Evolutionary conservation across 2,329 filamentous ascomycete genomes (phyloP).

Genomic region (Tolypocladium nubicola): DNA sequence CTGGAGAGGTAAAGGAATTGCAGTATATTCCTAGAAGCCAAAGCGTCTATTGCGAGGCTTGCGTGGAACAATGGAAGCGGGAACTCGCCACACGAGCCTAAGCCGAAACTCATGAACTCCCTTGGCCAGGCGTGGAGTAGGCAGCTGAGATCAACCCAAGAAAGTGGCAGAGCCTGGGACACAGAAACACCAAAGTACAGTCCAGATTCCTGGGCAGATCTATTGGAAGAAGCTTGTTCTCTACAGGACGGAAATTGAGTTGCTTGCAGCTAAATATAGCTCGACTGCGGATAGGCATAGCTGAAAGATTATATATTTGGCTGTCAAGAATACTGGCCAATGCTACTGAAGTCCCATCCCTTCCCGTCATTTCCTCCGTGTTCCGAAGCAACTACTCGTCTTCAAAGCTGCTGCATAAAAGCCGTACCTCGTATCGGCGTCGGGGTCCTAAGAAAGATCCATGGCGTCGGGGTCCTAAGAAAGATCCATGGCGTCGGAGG

Average conservation of each 20-base stretch:
- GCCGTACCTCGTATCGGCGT: too few species aligned
- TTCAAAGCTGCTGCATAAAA: too few species aligned
- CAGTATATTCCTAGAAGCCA: neutral
- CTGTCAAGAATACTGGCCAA: too few species aligned
- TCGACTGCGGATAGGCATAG: too few species aligned
- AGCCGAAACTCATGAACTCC: neutral
- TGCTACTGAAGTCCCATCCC: too few species aligned
- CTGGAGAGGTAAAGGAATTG: neutral
- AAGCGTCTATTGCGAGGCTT: neutral
- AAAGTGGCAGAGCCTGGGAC: neutral
- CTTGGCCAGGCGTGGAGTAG: neutral
- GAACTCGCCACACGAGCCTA: too few species aligned
- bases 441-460: neutral
- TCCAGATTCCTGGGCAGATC: neutral
- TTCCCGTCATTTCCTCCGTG: too few species aligned
- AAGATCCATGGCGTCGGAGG: neutral
- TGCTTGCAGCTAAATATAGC: neutral
- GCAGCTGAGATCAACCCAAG: neutral
- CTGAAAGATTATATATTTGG: too few species aligned
- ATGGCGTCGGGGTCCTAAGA: neutral
- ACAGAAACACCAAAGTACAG: neutral
- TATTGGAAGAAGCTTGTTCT: neutral
- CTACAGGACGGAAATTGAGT: neutral
- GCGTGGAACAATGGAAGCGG: neutral
- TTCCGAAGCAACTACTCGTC: too few species aligned